Conservation (phyloP, 2,329 filamentous ascomycete species). For the Colletotrichum noveboracense region DNA sequence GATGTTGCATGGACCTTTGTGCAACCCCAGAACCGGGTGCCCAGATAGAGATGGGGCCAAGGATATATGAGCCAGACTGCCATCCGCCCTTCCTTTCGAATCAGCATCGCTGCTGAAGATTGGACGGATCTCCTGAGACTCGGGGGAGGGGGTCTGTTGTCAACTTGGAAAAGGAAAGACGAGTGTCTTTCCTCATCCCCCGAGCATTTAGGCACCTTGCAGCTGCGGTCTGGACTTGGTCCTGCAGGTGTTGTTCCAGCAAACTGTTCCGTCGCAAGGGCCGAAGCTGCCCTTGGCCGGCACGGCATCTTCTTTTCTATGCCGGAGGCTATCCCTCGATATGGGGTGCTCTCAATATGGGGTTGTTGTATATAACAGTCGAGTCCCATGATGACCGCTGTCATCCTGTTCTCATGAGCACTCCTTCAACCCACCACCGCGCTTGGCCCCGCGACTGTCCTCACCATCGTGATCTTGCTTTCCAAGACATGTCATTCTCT, state of each 20-base stretch:
- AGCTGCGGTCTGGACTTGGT: neutral
- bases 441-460: neutral
- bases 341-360: neutral
- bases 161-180: neutral
- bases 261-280: neutral
- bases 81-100: neutral
- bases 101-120: neutral
- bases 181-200: neutral
- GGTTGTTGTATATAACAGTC: neutral
- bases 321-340: neutral
- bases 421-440: neutral
- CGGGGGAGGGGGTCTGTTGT: neutral
- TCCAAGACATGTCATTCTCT: conserved; percentile 17
- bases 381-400: conserved; percentile 10
- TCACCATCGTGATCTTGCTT: conserved; percentile 15
- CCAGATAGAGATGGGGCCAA: neutral
- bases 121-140: neutral
- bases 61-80: neutral
- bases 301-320: neutral
- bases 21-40: neutral
- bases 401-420: conserved; percentile 6
- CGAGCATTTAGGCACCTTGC: neutral
- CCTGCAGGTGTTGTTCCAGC: neutral
- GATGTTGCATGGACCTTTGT: neutral
- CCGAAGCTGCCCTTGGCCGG: neutral